Conservation (phyloP, 1,284 basidiomycete genomes). For the Grifola frondosa region DNA sequence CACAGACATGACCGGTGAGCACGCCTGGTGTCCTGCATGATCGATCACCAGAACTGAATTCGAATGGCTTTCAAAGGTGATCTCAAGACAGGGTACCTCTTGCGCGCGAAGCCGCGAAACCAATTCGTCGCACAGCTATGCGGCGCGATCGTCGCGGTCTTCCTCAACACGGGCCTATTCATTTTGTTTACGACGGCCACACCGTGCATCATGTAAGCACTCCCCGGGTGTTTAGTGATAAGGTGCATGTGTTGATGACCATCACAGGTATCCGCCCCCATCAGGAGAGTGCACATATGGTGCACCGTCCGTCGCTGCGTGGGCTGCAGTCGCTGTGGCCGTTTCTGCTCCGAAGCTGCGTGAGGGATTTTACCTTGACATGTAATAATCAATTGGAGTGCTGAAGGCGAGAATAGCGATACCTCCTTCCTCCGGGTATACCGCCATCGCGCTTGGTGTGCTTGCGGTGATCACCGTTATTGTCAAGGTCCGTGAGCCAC, state of each 20-base stretch:
- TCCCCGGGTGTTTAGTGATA: background rate
- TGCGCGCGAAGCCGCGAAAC: constrained; percentile 63
- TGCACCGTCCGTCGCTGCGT: constrained; percentile 60
- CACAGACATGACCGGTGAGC: constrained; percentile 70
- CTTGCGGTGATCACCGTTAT: constrained; percentile 47
- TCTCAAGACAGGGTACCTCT: constrained; percentile 70
- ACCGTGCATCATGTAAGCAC: constrained; percentile 55
- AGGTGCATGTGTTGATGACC: too few species aligned
- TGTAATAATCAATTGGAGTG: background rate
- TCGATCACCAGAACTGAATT: too few species aligned
- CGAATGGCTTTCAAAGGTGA: too few species aligned
- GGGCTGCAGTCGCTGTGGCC: constrained; percentile 62
- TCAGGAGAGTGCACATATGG: constrained; percentile 49
- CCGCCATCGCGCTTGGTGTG: constrained; percentile 57
- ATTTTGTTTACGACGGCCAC: constrained; percentile 64
- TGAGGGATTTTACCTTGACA: constrained; percentile 24
- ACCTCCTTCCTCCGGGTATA: constrained; percentile 59
- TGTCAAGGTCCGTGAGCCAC: constrained; percentile 31
- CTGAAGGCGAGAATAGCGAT: constrained; percentile 37
- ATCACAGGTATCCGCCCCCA: constrained; percentile 25
- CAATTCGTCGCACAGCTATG: constrained; percentile 66
- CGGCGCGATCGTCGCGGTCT: constrained; percentile 57
- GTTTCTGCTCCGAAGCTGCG: constrained; percentile 48
- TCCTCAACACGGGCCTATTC: constrained; percentile 58
- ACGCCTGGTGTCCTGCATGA: too few species aligned